Evolutionary conservation across 768 basidiomycete genomes (phyloP), one percentile per base, ranked within the genome.

Genomic region (Dacryopinax spathularia): DNA sequence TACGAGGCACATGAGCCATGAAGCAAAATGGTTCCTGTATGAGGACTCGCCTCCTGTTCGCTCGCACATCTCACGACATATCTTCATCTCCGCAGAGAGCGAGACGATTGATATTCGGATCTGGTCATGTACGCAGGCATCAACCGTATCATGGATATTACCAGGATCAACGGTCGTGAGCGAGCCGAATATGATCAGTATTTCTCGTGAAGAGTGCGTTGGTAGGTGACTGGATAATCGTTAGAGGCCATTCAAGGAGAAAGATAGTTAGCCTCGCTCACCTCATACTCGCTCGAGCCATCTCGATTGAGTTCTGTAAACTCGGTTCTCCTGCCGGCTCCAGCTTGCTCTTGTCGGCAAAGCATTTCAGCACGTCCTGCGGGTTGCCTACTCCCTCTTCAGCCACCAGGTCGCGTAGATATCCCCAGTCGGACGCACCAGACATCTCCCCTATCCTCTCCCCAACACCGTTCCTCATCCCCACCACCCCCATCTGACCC

Each of bases 41-140:
- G n/a, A 25, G 25, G n/a, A 73, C 83, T 61, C 66, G 91, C 96
- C 96, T 65, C 91, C 90, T 1, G 95, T 94, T 73, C 89, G 88
- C 62, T 91, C 89, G 68, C 88, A 89, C 22, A 98, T 80, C 48
- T 93, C 88, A 35, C 91, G 85, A 70, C 93, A 97, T 34, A 99
- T 90, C 73, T 97, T 97, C 88, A 98, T 95, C 73, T 98, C 96
- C 5, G 96, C 96, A 0, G 94, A 89, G 34, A 99, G 82, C 1
- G 93, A 91, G 35, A 99, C 91, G 61, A 98, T 83, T 2, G 88
- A 93, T 66, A 97, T 87, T 37, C 94, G 88, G 62, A 96, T 88
- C 71, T 86, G 89, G 72, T 85, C 86, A 66, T 82, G 82, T 62
- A 89, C 77, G 67, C 92, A 91, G 1, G 82, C 81, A n/a, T 87